These are phyloP conservation scores for Acacia pycnantha DNA, from an alignment of 331 rosid species.

Conservation along the genomic window DNA sequence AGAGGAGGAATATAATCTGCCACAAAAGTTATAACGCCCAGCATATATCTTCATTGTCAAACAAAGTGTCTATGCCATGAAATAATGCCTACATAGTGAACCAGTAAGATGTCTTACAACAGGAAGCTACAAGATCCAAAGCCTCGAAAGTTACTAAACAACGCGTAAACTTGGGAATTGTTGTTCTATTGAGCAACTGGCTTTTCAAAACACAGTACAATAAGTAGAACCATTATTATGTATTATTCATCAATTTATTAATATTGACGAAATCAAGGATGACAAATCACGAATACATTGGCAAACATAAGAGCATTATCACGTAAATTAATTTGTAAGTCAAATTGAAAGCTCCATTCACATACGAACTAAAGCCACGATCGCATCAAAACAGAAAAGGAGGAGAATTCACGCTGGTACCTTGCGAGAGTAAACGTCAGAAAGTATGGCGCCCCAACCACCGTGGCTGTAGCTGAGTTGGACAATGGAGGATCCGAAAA, in stretches of 20 bases:
- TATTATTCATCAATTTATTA: not conserved
- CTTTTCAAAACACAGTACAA: not conserved
- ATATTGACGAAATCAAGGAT: not conserved
- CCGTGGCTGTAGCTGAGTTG: constrained; percentile 76
- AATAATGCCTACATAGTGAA: not conserved
- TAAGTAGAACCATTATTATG: not conserved
- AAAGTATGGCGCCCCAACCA: constrained; percentile 88
- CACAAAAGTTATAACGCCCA: not conserved
- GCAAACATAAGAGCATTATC: not conserved
- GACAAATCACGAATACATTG: not conserved
- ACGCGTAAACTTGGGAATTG: not conserved
- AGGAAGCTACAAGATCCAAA: not conserved
- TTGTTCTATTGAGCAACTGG: not conserved
- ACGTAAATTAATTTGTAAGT: not conserved
- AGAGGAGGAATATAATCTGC: not conserved
- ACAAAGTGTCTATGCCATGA: not conserved
- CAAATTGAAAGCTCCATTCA: not conserved
- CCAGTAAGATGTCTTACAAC: not conserved
- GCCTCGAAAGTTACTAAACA: not conserved
- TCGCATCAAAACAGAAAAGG: not conserved
- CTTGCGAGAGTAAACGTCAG: constrained; percentile 85
- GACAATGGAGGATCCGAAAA: constrained; percentile 92
- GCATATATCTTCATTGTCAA: not conserved
- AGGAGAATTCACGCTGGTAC: constrained; percentile 32
- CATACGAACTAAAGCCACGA: not conserved